Evolutionary conservation across 495 filamentous ascomycete genomes (phyloP).

Genomic region (Lasiosphaeris hirsuta): DNA sequence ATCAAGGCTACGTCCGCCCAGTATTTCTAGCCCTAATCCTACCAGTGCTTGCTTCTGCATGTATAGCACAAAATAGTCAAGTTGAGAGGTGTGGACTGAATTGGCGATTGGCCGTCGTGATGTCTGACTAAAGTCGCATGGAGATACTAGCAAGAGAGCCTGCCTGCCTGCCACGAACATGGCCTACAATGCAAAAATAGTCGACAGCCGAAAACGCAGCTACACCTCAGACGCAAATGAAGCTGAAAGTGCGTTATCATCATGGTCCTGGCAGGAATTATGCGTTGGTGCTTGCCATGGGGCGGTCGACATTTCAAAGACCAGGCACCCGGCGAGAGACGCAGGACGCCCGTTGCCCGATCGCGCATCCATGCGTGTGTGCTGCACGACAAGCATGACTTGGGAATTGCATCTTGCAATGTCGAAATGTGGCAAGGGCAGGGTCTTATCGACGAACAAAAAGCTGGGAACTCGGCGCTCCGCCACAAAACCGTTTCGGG

Average conservation of each 20-base stretch:
- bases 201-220: neutral
- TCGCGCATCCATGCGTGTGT: neutral
- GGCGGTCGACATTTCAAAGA: neutral
- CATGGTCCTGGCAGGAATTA: neutral
- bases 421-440: constrained; percentile 19
- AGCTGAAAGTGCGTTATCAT: neutral
- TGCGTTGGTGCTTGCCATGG: neutral
- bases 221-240: too few relatives aligned
- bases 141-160: too few relatives aligned
- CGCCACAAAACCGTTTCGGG: constrained; percentile 26
- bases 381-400: constrained; percentile 11
- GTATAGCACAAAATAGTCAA: too few relatives aligned
- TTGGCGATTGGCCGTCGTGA: too few relatives aligned
- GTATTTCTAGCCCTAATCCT: too few relatives aligned
- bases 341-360: neutral
- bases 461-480: constrained; percentile 18
- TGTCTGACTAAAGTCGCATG: too few relatives aligned
- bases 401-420: constrained; percentile 5
- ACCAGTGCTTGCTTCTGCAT: too few relatives aligned
- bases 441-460: neutral
- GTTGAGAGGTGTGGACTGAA: too few relatives aligned
- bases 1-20: too few relatives aligned
- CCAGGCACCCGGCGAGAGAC: neutral
- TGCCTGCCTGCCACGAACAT: too few relatives aligned
- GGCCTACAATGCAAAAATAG: neutral